Evolutionary conservation across 305 asterid species (phyloP).

Genomic region (Striga hermonthica): DNA sequence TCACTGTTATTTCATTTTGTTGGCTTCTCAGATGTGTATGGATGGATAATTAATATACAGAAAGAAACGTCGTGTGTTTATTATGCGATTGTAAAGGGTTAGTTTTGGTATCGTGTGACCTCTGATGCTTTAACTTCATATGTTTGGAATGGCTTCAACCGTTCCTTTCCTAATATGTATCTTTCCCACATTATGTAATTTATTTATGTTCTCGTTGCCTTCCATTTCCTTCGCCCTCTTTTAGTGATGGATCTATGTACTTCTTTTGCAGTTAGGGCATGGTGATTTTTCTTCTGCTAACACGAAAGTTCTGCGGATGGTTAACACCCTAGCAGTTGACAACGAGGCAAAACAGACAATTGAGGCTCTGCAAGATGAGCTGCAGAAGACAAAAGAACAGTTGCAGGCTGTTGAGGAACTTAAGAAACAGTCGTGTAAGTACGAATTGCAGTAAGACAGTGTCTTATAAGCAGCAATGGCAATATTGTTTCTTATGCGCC

Average conservation of each 20-base stretch:
- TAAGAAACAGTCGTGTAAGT: conserved; percentile 81
- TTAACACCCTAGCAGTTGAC: conserved; percentile 82
- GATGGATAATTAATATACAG: no score
- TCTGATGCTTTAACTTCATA: conserved; percentile 16
- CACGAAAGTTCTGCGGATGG: conserved; percentile 94
- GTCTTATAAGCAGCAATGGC: conserved; percentile 4
- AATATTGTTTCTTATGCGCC: conserved; percentile 25
- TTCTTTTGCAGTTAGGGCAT: conserved; percentile 76
- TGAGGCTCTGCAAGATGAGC: conserved; percentile 89
- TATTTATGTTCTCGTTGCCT: not conserved
- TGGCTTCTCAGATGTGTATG: no score
- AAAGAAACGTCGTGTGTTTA: no score
- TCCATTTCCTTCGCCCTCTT: not conserved
- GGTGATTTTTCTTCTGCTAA: conserved; percentile 91
- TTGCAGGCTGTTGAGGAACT: conserved; percentile 92
- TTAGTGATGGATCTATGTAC: conserved; percentile 23
- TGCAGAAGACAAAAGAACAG: conserved; percentile 88
- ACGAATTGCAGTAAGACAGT: not conserved
- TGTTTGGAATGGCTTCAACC: no score
- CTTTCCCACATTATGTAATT: conserved; percentile 10
- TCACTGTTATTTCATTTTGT: no score
- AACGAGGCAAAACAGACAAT: conserved; percentile 91
- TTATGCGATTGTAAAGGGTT: conserved; percentile 7
- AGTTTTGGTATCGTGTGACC: conserved; percentile 18
- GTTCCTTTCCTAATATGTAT: no score